Percentiles rank a stretch among this genome's conserved stretches.
phyloP scores from a whole-genome alignment of 768 basidiomycete genomes.

The Saitozyma podzolica region DNA sequence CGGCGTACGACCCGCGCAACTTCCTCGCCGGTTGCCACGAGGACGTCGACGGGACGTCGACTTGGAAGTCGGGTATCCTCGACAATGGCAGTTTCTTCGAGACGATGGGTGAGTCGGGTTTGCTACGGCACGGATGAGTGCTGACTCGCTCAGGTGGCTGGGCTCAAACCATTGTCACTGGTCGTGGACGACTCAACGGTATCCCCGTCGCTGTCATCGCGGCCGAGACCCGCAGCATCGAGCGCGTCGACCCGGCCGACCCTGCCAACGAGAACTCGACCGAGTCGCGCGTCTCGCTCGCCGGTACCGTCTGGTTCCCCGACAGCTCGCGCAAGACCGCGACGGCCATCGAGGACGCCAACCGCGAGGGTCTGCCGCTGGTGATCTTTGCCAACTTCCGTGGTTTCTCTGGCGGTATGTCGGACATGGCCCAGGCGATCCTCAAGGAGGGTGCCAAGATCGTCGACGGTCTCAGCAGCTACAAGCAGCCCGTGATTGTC shows the following conservation, averaged over 20 bases:
- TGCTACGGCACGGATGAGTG: not conserved
- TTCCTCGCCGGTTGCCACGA: constrained; percentile 93
- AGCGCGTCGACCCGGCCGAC: constrained; percentile 93
- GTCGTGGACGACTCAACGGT: constrained; percentile 91
- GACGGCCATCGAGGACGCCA: constrained; percentile 98
- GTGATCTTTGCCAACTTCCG: constrained; percentile 99
- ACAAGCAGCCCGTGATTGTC: constrained; percentile 96
- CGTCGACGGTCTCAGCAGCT: constrained; percentile 93
- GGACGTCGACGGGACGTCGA: constrained; percentile 62
- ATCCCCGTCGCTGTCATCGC: constrained; percentile 98
- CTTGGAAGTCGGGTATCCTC: constrained; percentile 89
- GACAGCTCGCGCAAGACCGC: constrained; percentile 99
- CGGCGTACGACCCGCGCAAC: constrained; percentile 91
- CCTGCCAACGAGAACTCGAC: constrained; percentile 95
- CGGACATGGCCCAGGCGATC: constrained; percentile 75
- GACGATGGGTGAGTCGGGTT: constrained; percentile 65
- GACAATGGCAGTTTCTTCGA: constrained; percentile 98
- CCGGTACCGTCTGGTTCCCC: constrained; percentile 97
- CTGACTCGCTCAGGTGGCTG: constrained; percentile 62
- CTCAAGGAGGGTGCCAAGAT: constrained; percentile 97
- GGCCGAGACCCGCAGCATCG: constrained; percentile 83
- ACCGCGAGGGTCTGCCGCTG: constrained; percentile 91
- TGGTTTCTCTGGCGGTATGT: constrained; percentile 91
- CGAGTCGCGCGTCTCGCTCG: constrained; percentile 97
- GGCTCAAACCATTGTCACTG: constrained; percentile 98